A percentile compares a stretch with the other conserved stretches of the same genome.
Evolutionary conservation across 257 asterid species (phyloP).

Genomic region (Solanum arcanum): DNA sequence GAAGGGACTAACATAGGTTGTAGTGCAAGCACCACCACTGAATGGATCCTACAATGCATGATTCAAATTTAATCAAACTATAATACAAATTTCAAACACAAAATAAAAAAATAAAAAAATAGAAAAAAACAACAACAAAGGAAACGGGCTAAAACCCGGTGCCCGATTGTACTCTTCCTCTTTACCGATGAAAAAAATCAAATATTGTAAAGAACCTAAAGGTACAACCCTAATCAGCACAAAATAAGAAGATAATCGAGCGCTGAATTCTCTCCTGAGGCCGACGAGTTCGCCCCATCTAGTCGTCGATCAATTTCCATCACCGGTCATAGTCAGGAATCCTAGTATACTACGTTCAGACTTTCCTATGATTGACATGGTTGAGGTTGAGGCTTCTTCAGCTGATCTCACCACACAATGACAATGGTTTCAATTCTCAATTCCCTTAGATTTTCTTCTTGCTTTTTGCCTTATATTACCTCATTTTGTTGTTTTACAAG

Average conservation of each 20-base stretch:
- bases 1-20: too few species aligned
- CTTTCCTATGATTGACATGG: background rate
- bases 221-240: conserved; percentile 25
- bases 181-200: background rate
- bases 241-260: background rate
- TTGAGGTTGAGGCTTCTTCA: conserved; percentile 1
- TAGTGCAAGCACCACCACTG: too few species aligned
- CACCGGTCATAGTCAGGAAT: background rate
- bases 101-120: too few species aligned
- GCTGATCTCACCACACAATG: background rate
- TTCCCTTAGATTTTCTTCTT: background rate
- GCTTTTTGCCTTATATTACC: background rate
- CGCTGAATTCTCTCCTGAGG: background rate
- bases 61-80: too few species aligned
- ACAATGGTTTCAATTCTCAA: background rate
- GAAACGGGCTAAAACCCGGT: background rate
- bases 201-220: background rate
- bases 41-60: too few species aligned
- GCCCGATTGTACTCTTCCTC: background rate
- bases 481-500: background rate
- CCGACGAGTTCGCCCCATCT: background rate
- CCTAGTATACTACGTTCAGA: background rate
- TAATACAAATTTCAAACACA: too few species aligned
- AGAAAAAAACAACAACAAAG: background rate
- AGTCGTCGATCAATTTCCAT: background rate